Percentiles rank a stretch among this genome's conserved stretches.
Evolutionary conservation across 352 stramenopile genomes (phyloP).

Genomic region (Sclerospora graminicola): DNA sequence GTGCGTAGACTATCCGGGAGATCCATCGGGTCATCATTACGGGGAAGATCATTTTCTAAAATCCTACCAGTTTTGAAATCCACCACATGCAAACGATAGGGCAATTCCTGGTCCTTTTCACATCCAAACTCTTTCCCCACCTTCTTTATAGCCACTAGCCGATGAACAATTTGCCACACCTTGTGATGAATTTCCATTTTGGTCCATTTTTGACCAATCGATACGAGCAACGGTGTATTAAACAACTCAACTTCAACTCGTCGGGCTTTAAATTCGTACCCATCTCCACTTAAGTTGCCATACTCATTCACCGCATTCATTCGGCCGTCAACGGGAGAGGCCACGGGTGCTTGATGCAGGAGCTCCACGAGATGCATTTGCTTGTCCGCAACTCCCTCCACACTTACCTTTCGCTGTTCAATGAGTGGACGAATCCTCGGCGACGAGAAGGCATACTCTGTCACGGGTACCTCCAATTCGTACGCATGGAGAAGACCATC

Average conservation of each 20-base stretch:
- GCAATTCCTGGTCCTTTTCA: slow-evolving; percentile 23
- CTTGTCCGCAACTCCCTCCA: slow-evolving; percentile 18
- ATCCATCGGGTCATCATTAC: slow-evolving; percentile 30
- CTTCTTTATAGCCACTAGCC: slow-evolving; percentile 38
- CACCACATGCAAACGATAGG: slow-evolving; percentile 64
- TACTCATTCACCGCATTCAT: slow-evolving; percentile 16
- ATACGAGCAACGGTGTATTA: slow-evolving; percentile 65
- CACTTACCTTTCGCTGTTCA: slow-evolving; percentile 14
- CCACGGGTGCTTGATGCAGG: slow-evolving; percentile 51
- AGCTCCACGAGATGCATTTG: slow-evolving; percentile 61
- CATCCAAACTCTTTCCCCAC: slow-evolving; percentile 24
- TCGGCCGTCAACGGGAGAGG: slow-evolving; percentile 41
- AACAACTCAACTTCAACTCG: slow-evolving; percentile 69
- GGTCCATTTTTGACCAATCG: slow-evolving; percentile 44
- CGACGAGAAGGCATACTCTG: slow-evolving; percentile 61
- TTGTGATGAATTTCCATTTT: slow-evolving; percentile 70
- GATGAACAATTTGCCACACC: slow-evolving; percentile 70
- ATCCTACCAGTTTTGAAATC: slow-evolving; percentile 30
- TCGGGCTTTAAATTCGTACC: slow-evolving; percentile 41
- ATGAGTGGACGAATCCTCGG: slow-evolving; percentile 32
- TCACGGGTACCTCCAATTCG: slow-evolving; percentile 71
- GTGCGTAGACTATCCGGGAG: slow-evolving; percentile 24
- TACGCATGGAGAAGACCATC: slow-evolving; percentile 75
- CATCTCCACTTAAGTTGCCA: slow-evolving; percentile 22
- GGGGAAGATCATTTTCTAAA: slow-evolving; percentile 41